A percentile compares a stretch with the other conserved stretches of the same genome.
These are phyloP conservation scores for Incumbomyces lentus DNA, from an alignment of 2,329 filamentous ascomycete species.

Conservation along the genomic window DNA sequence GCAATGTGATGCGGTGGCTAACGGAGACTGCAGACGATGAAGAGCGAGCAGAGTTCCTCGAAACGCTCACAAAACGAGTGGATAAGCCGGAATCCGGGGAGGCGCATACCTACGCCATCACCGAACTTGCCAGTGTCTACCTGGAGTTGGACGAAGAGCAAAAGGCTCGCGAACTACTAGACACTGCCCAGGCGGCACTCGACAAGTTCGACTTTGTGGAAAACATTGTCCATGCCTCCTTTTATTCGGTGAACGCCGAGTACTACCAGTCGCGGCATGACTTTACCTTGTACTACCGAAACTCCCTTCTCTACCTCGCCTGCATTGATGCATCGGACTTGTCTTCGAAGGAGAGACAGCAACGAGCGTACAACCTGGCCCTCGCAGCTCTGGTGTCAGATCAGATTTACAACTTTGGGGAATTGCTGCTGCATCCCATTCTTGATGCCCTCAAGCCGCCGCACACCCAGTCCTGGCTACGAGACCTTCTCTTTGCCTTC, in stretches of 20 bases:
- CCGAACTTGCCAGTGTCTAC: constrained; percentile 80
- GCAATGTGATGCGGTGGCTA: background rate
- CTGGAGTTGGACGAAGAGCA: constrained; percentile 68
- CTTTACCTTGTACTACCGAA: constrained; percentile 95
- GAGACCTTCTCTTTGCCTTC: constrained; percentile 93
- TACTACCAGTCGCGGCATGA: constrained; percentile 90
- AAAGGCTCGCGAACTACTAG: constrained; percentile 76
- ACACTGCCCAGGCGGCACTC: constrained; percentile 75
- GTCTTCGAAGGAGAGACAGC: constrained; percentile 61
- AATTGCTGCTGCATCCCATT: constrained; percentile 94
- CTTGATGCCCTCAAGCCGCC: constrained; percentile 65
- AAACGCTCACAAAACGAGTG: constrained; percentile 74
- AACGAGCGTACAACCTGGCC: constrained; percentile 81
- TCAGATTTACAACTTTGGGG: constrained; percentile 98
- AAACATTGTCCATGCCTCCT: constrained; percentile 87
- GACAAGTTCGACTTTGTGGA: constrained; percentile 92
- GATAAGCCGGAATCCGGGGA: constrained; percentile 89
- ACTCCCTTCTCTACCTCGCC: constrained; percentile 91
- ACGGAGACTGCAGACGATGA: constrained; percentile 55
- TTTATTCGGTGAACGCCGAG: constrained; percentile 88
- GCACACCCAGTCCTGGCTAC: constrained; percentile 69
- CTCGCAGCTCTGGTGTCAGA: constrained; percentile 87
- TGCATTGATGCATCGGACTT: constrained; percentile 79
- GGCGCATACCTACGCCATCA: constrained; percentile 86
- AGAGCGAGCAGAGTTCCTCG: constrained; percentile 76